A percentile compares a stretch with the other conserved stretches of the same genome.
Conservation (phyloP, 192 early-diverging fungal genomes). For the Glomus cerebriforme region DNA sequence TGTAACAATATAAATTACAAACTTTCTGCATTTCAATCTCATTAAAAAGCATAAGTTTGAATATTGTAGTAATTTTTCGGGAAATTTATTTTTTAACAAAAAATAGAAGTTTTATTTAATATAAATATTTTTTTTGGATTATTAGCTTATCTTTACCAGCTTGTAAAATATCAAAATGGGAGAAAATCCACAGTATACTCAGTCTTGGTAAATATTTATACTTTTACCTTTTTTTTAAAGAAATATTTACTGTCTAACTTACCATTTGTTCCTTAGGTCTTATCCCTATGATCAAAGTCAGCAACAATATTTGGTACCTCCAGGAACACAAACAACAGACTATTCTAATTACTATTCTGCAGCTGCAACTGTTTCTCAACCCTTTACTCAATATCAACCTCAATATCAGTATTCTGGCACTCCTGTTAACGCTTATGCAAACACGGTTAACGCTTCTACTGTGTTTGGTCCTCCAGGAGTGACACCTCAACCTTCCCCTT, state of each 20-base stretch:
- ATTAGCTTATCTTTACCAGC: neutral
- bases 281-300: conserved; percentile 26
- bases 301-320: conserved; percentile 20
- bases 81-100: neutral
- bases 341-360: conserved; percentile 3
- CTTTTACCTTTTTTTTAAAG: neutral
- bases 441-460: conserved; percentile 10
- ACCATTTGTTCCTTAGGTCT: neutral
- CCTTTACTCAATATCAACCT: neutral
- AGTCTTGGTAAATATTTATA: neutral
- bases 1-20: neutral
- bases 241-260: neutral
- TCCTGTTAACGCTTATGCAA: neutral
- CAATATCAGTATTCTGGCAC: neutral
- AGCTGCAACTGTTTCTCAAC: neutral
- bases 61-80: neutral
- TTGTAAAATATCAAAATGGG: conserved; percentile 9
- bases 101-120: neutral
- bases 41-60: neutral
- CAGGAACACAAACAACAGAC: conserved; percentile 28
- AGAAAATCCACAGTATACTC: conserved; percentile 28
- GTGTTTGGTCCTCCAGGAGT: conserved; percentile 18
- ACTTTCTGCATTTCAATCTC: neutral
- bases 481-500: conserved; percentile 21
- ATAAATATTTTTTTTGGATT: neutral